Conservation (phyloP, 2,329 filamentous ascomycete genomes). For the Fusarium nygamai region DNA sequence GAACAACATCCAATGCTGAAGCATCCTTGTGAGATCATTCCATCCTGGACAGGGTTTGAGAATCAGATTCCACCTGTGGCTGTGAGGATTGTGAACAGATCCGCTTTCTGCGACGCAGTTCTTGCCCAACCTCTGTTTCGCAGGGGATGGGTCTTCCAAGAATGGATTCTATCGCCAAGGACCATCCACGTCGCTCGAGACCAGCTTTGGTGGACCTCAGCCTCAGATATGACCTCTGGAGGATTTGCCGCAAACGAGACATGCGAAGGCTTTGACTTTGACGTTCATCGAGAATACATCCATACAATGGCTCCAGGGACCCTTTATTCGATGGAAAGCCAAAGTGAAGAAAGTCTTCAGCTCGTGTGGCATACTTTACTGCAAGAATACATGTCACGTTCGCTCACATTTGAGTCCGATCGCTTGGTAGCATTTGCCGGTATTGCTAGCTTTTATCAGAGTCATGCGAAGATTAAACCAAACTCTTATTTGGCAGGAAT, state of each 20-base stretch:
- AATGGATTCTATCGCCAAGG: slow-evolving; percentile 29
- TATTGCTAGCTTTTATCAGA: slow-evolving; percentile 23
- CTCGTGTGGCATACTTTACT: slow-evolving; percentile 18
- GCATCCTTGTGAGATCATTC: slow-evolving; percentile 20
- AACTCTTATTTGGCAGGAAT: slow-evolving; percentile 26
- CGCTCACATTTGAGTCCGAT: slow-evolving; percentile 31
- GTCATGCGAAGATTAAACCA: not conserved
- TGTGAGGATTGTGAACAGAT: slow-evolving; percentile 22
- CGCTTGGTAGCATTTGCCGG: slow-evolving; percentile 30
- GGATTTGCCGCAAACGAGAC: slow-evolving; percentile 30
- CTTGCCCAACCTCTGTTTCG: slow-evolving; percentile 26
- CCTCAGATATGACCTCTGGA: slow-evolving; percentile 14
- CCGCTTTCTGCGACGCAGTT: slow-evolving; percentile 26
- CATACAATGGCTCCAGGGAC: slow-evolving; percentile 12
- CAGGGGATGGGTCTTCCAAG: slow-evolving; percentile 33
- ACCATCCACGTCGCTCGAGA: slow-evolving; percentile 31
- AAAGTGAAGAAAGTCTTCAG: not conserved
- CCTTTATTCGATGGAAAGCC: slow-evolving; percentile 8
- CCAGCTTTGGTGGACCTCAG: slow-evolving; percentile 34
- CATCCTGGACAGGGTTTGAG: slow-evolving; percentile 23
- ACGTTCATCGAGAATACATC: not conserved
- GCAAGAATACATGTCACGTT: slow-evolving; percentile 25
- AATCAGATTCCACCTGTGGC: slow-evolving; percentile 2
- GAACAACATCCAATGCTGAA: slow-evolving; percentile 18
- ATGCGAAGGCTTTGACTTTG: slow-evolving; percentile 23